Base-by-base conservation (phyloP, 116 monocot species). In the Iris pallida region DNA sequence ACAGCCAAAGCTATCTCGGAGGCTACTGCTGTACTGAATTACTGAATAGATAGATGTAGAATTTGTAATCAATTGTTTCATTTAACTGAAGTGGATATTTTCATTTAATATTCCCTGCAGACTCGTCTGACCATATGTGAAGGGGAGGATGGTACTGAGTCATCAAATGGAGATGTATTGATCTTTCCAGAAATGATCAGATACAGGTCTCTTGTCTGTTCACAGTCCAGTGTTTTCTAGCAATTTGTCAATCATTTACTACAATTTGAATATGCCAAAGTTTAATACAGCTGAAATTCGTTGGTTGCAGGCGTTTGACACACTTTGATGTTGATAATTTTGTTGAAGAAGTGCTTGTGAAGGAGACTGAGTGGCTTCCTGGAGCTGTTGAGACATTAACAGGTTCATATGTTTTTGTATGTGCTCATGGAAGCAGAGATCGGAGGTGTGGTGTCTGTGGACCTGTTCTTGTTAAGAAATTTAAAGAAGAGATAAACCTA, bases 151-250 rank as follows among this genome's bases (percentile, higher is more conserved):
- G 85, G 85, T 45, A 85, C 85, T 16, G 85, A 81, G 10, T 74
- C 78, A 60, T 79, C 82, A 76, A 79, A 86, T 76, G 86, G 82
- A 76, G 82, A 86, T 75, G 82, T 86, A 10, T 52, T 86, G 66
- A 86, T 86, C 76, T 86, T 86, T 74, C 86, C 86, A 42, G 86
- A 86, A 59, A 82, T 86, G 86, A 73, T 82, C 60, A 75, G 82
- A 75, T 86, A 86, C 79, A 82, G 76, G 86, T 82, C 56, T 52
- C 10, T 66, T 78, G 45, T 10, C 12, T 55, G 19, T 0, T 76
- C 42, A 52, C 61, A 51, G 44, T 42, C 12, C 62, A 43, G 5
- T 75, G 48, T 42, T 40, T 55, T 59, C 12, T 16, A 61, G 48
- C 19, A 16, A 47, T 41, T 57, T 15, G 47, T 14, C 9, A 20